Percentiles rank a stretch among this genome's conserved stretches.
These are phyloP conservation scores for Cyberlindnera petersonii DNA, from an alignment of 805 yeast species.

Conservation along the genomic window DNA sequence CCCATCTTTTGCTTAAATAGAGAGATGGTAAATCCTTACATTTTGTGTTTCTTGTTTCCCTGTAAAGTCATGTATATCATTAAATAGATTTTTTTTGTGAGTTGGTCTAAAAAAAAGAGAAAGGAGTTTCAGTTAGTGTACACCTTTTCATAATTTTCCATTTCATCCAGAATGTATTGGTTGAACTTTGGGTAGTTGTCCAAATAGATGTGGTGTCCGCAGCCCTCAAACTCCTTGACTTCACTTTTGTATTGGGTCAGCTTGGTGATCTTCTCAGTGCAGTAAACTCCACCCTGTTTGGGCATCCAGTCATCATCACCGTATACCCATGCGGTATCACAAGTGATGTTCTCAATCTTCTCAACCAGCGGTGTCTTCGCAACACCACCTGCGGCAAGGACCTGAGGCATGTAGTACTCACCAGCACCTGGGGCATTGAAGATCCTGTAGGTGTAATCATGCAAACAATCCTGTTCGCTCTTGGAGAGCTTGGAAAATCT, in stretches of 20 bases:
- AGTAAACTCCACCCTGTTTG: constrained; percentile 35
- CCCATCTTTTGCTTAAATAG: constrained; percentile 53
- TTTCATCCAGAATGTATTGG: constrained; percentile 44
- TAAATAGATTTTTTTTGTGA: neutral
- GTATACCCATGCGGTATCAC: constrained; percentile 77
- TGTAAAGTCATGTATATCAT: neutral
- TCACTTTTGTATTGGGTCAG: constrained; percentile 26
- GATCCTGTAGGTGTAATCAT: constrained; percentile 75
- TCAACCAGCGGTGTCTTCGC: constrained; percentile 70
- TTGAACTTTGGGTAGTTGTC: constrained; percentile 61
- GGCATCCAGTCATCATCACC: constrained; percentile 77
- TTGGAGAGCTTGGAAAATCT: constrained; percentile 60
- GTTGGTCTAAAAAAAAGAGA: neutral
- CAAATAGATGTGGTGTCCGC: constrained; percentile 79
- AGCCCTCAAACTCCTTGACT: constrained; percentile 43
- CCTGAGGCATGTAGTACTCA: constrained; percentile 81
- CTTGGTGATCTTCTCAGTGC: constrained; percentile 27
- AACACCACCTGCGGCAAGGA: constrained; percentile 86
- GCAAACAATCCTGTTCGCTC: constrained; percentile 51
- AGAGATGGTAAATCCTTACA: neutral
- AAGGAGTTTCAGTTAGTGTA: too few species aligned
- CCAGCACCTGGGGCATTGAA: constrained; percentile 90
- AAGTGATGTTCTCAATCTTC: constrained; percentile 40
- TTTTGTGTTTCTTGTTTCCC: too few species aligned
- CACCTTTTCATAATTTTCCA: constrained; percentile 33